Evolutionary conservation across 306 rosid species (phyloP).

Genomic region (Parietaria judaica): DNA sequence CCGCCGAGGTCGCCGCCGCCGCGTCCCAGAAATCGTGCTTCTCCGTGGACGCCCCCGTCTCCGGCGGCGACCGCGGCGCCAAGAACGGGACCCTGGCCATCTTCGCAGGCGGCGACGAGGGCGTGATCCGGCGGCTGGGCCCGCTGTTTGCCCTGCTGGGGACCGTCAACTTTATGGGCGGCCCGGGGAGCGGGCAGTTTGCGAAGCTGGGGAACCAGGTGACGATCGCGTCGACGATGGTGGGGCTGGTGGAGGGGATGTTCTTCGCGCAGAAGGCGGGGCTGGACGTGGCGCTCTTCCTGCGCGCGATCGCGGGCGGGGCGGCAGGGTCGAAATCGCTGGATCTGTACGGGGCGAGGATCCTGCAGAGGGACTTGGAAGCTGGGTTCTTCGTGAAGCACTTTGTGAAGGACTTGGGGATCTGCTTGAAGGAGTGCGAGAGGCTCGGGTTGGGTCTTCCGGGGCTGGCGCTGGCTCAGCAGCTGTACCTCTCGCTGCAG

Average conservation of each 20-base stretch:
- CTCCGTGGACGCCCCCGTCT: conserved; percentile 76
- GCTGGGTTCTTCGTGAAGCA: conserved; percentile 80
- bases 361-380: too few species aligned
- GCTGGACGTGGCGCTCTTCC: conserved; percentile 50
- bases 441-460: conserved; percentile 69
- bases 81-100: conserved; percentile 61
- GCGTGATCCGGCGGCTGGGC: conserved; percentile 16
- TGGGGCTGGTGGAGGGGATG: conserved; percentile 86
- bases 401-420: conserved; percentile 85
- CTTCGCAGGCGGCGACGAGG: conserved; percentile 69
- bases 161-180: conserved; percentile 81
- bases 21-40: conserved; percentile 41
- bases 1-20: too few species aligned
- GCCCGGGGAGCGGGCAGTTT: conserved; percentile 77
- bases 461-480: too few species aligned
- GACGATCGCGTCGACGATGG: conserved; percentile 68
- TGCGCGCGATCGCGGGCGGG: conserved; percentile 63
- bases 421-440: conserved; percentile 83
- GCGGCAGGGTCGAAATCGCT: conserved; percentile 68
- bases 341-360: conserved; percentile 54
- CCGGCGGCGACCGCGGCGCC: conserved; percentile 90
- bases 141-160: conserved; percentile 54
- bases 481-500: conserved; percentile 63
- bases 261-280: conserved; percentile 76
- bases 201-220: conserved; percentile 84